A percentile compares a stretch with the other conserved stretches of the same genome.
Evolutionary conservation across 163 green algal genomes (phyloP).

Genomic region (Scenedesmus sp.): DNA sequence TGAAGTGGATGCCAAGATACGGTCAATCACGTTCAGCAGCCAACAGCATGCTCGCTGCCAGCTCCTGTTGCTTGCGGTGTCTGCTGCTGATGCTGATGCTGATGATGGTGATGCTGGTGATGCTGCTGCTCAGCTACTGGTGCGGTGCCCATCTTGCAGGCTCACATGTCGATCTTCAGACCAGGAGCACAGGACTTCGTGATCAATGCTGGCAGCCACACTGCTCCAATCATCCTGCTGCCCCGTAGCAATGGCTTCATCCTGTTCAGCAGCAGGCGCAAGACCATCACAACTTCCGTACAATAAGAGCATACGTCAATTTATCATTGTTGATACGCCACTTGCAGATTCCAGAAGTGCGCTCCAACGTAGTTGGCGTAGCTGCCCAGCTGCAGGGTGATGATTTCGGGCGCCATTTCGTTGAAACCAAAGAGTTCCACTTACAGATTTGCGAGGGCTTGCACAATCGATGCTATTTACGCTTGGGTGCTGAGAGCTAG

Average conservation of each 20-base stretch:
- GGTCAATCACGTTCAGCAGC: not conserved
- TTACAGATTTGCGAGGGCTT: not conserved
- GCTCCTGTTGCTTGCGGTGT: not conserved
- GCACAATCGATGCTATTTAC: not conserved
- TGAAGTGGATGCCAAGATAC: not conserved
- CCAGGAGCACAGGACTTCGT: constrained; percentile 64
- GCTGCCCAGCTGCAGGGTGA: constrained; percentile 85
- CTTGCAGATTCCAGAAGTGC: constrained; percentile 95
- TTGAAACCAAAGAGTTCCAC: too few species aligned
- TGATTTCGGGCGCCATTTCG: constrained; percentile 55
- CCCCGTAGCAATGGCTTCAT: constrained; percentile 74
- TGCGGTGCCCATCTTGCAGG: not conserved
- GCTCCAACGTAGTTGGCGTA: constrained; percentile 87
- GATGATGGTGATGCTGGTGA: not conserved
- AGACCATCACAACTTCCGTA: not conserved
- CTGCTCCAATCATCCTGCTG: constrained; percentile 54
- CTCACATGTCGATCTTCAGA: constrained; percentile 58
- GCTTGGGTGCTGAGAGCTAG: not conserved
- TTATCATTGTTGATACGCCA: not conserved
- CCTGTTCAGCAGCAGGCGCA: constrained; percentile 61
- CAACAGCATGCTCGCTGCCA: not conserved
- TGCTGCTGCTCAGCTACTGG: not conserved
- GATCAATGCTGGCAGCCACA: constrained; percentile 61
- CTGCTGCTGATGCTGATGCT: too few species aligned
- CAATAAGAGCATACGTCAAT: not conserved